Conservation (phyloP, 139 green algal genomes). For the Tetratostichococcus sp. region DNA sequence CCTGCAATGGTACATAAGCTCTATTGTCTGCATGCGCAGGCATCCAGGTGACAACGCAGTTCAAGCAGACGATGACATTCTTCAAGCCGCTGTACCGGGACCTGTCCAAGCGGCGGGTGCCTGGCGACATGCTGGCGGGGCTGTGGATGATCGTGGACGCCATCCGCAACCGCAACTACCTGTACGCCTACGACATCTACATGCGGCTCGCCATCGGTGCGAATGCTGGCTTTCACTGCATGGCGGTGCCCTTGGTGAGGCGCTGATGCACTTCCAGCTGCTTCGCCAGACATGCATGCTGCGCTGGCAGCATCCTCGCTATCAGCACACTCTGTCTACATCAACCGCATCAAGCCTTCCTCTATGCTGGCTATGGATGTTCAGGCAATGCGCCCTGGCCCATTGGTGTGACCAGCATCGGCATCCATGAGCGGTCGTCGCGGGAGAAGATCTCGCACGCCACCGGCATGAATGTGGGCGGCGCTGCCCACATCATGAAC, state of each 20-base stretch:
- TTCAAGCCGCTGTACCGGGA: slow-evolving; percentile 80
- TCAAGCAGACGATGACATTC: slow-evolving; percentile 78
- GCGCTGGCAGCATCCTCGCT: too few species aligned
- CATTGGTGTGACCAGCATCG: slow-evolving; percentile 93
- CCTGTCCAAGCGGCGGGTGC: slow-evolving; percentile 47
- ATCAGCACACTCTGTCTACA: too few species aligned
- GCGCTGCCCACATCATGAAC: slow-evolving; percentile 98
- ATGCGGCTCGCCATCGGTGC: slow-evolving; percentile 83
- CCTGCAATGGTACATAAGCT: too few species aligned
- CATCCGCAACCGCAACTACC: slow-evolving; percentile 89
- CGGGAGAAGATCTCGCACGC: slow-evolving; percentile 91
- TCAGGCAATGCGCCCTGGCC: slow-evolving; percentile 91
- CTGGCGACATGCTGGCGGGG: slow-evolving; percentile 41
- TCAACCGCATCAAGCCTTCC: too few species aligned
- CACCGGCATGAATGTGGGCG: slow-evolving; percentile 28
- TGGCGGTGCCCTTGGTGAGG: background rate
- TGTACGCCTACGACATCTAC: slow-evolving; percentile 93
- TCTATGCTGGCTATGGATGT: background rate
- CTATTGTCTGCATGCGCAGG: too few species aligned
- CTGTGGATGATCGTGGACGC: slow-evolving; percentile 53
- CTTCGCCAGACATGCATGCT: too few species aligned
- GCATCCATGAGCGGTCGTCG: slow-evolving; percentile 82
- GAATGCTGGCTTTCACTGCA: background rate
- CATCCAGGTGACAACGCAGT: slow-evolving; percentile 55
- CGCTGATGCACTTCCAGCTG: background rate